A percentile compares a stretch with the other conserved stretches of the same genome.
phyloP scores from a whole-genome alignment of 176 grass and related monocot species.

The Avena atlantica region DNA sequence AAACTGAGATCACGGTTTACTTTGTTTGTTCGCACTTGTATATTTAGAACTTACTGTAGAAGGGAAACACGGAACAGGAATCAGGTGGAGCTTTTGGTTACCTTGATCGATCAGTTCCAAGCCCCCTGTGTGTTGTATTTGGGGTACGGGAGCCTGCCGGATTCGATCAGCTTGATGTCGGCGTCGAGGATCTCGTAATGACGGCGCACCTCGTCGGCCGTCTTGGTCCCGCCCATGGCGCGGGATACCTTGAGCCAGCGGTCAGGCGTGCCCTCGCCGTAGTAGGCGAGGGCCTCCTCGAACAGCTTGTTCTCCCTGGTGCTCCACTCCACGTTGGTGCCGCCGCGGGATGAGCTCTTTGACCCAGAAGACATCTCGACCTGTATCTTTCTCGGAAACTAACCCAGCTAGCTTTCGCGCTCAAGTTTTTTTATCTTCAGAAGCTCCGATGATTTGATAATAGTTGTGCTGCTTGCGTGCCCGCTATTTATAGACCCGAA shows the following conservation, averaged over 20 bases:
- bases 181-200: constrained; percentile 71
- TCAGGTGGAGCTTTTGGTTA: neutral
- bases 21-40: neutral
- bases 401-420: constrained; percentile 13
- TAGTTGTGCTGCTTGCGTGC: constrained; percentile 30
- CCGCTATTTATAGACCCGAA: constrained; percentile 53
- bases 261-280: constrained; percentile 75
- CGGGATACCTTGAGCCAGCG: constrained; percentile 86
- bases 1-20: neutral
- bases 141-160: constrained; percentile 62
- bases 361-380: constrained; percentile 57
- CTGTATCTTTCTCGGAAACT: constrained; percentile 14
- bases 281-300: constrained; percentile 75
- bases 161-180: constrained; percentile 63
- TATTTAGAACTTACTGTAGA: neutral
- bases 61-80: neutral
- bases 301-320: constrained; percentile 82
- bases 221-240: constrained; percentile 72
- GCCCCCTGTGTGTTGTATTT: constrained; percentile 64
- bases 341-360: constrained; percentile 43
- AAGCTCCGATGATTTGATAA: constrained; percentile 37
- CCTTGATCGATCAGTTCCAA: constrained; percentile 44
- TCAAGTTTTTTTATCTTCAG: constrained; percentile 26
- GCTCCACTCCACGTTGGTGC: constrained; percentile 54
- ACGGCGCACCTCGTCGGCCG: constrained; percentile 80